Evolutionary conservation across 2,329 filamentous ascomycete species (phyloP), one percentile per base, ranked within the genome.

Genomic region (Beauveria varroae): DNA sequence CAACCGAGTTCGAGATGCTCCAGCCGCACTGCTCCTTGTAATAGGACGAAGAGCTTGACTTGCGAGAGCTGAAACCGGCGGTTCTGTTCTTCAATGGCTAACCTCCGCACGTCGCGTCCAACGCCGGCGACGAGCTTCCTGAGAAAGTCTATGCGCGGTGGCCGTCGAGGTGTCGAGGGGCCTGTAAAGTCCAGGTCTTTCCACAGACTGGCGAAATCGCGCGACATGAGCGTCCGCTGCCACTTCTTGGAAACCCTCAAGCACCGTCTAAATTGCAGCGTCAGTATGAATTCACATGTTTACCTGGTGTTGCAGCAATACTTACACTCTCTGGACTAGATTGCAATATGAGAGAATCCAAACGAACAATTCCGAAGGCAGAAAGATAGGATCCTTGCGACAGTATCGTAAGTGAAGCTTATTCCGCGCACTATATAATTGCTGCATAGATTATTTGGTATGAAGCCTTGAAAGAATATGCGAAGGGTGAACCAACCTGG

Each of bases 281-380:
- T 52, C 12, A 60, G 26, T 4, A 30, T 20, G 5, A 28, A 28
- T 14, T 18, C 8, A 34, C 18, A 24, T 2, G 18, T 10, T 18
- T 37, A 12, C 20, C n/a, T 37, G 10, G 7, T n/a, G 3, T 34
- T 44, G 24, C 9, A n/a, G 10, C 3, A 40, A 22, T 1, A 65
- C 67, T 40, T 67, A 73, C 70, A 73, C 68, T 12, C 72, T 63
- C 12, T 69, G 66, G 4, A 64, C 56, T n/a, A 76, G 68, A 55
- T 73, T 72, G 9, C 77, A 63, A 44, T 69, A 69, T 16, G 66
- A 67, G 41, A 76, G 73, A 8, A 77, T 73, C 16, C 70, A 65
- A 28, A 74, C 67, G 8, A 76, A 65, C 56, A 77, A 67, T 53
- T 77, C 75, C 3, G 68, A 61, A 0, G 75, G 75, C 26, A 76